phyloP scores from a whole-genome alignment of 1,139 yeast genomes.

The Geotrichum armillariae region DNA sequence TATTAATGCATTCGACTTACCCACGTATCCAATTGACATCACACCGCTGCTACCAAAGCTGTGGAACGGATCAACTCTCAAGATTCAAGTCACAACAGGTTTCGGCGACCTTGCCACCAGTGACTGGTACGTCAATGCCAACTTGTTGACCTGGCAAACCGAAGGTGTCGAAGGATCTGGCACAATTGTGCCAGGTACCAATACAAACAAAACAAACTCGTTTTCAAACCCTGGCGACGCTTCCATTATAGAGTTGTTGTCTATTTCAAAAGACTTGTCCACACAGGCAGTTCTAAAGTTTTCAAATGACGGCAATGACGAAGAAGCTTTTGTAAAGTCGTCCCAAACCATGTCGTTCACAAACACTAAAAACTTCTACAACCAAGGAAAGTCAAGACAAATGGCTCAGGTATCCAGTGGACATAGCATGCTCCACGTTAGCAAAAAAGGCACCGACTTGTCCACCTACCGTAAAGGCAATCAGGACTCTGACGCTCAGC shows the following conservation, averaged over 20 bases:
- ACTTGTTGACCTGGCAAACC: constrained; percentile 60
- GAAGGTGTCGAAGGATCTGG: constrained; percentile 34
- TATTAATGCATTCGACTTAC: constrained; percentile 69
- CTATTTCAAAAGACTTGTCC: constrained; percentile 17
- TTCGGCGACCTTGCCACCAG: constrained; percentile 40
- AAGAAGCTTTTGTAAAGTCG: constrained; percentile 19
- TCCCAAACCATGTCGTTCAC: constrained; percentile 21
- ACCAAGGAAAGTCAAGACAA: constrained; percentile 14
- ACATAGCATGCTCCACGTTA: constrained; percentile 14
- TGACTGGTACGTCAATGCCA: constrained; percentile 74
- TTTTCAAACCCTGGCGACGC: constrained; percentile 13
- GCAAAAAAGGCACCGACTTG: constrained; percentile 16
- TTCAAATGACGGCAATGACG: constrained; percentile 7
- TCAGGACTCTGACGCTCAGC: constrained; percentile 6
- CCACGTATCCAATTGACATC: constrained; percentile 62
- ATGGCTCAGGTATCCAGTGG: constrained; percentile 22
- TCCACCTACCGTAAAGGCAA: constrained; percentile 10
- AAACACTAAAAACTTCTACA: constrained; percentile 20
- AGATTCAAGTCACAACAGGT: constrained; percentile 55
- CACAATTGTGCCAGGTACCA: constrained; percentile 13
- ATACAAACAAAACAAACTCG: constrained; percentile 14
- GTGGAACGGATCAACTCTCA: constrained; percentile 45
- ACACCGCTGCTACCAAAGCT: constrained; percentile 64
- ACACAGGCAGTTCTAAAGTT: constrained; percentile 22
- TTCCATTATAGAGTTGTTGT: constrained; percentile 18